Percentiles rank a stretch among this genome's conserved stretches.
Conservation (phyloP, 306 rosid genomes). For the Arachis hypogaea region DNA sequence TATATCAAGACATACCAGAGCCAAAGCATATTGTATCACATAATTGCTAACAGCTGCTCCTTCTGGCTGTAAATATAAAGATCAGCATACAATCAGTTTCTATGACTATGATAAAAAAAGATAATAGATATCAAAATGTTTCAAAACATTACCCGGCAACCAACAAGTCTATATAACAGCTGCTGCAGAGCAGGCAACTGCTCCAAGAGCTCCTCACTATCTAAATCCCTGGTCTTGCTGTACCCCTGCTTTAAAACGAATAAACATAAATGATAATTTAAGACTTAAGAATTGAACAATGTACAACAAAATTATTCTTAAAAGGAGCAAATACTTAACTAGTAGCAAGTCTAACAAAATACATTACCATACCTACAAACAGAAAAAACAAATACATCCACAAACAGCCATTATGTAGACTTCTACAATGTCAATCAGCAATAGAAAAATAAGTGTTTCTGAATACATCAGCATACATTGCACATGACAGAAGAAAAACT, state of each 20-base stretch:
- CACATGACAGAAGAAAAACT: background rate
- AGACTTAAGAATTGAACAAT: slow-evolving; percentile 25
- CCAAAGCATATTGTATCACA: slow-evolving; percentile 95
- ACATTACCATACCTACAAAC: no score
- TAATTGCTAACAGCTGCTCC: slow-evolving; percentile 90
- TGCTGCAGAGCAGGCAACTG: slow-evolving; percentile 97
- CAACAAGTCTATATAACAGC: slow-evolving; percentile 86
- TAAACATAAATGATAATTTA: background rate
- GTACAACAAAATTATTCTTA: slow-evolving; percentile 18
- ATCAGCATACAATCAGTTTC: slow-evolving; percentile 39
- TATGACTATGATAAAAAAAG: background rate
- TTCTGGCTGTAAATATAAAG: slow-evolving; percentile 89
- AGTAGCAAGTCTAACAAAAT: background rate
- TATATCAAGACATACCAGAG: slow-evolving; percentile 68
- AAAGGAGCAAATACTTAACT: slow-evolving; percentile 7
- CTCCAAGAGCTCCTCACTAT: slow-evolving; percentile 89
- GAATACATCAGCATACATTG: background rate
- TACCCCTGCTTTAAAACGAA: slow-evolving; percentile 66
- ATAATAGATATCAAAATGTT: slow-evolving; percentile 29
- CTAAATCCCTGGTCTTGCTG: slow-evolving; percentile 94
- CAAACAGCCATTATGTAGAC: slow-evolving; percentile 5
- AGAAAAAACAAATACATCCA: background rate
- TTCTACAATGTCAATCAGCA: slow-evolving; percentile 20
- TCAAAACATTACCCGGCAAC: slow-evolving; percentile 71
- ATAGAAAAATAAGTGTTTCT: slow-evolving; percentile 3